Evolutionary conservation across 1,284 basidiomycete genomes (phyloP).

Genomic region (Trichosporon asahii): DNA sequence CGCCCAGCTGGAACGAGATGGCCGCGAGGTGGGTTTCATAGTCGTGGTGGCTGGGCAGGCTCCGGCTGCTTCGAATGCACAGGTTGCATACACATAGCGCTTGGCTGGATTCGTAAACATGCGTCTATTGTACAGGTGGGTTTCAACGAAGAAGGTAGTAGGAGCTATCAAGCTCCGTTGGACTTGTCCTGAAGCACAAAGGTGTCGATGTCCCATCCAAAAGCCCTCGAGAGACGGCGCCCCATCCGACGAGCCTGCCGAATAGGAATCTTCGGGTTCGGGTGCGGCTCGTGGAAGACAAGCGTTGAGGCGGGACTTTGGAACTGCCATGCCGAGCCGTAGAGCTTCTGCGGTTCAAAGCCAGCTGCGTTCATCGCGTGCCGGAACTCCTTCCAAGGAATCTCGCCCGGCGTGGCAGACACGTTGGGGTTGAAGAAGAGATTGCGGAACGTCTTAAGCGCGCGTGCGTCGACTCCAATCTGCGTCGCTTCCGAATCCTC

Average conservation of each 20-base stretch:
- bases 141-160: no score
- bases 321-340: slow-evolving; percentile 15
- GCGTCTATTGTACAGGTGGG: no score
- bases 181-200: slow-evolving; percentile 5
- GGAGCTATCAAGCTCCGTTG: background rate
- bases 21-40: background rate
- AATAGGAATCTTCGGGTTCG: background rate
- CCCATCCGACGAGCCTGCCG: background rate
- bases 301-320: background rate
- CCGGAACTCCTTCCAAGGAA: slow-evolving; percentile 10
- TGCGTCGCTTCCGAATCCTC: background rate
- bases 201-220: background rate
- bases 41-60: no score
- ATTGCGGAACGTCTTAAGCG: slow-evolving; percentile 14
- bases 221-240: background rate
- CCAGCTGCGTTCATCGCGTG: background rate
- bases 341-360: slow-evolving; percentile 3
- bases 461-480: slow-evolving; percentile 4
- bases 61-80: background rate
- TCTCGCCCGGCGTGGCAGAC: background rate
- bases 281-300: slow-evolving; percentile 13
- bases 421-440: slow-evolving; percentile 10
- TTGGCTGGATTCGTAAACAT: no score
- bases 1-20: background rate
- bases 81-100: background rate